Evolutionary conservation across 805 yeast species (phyloP), one percentile per base, ranked within the genome.

Genomic region (Pichia scutulata): DNA sequence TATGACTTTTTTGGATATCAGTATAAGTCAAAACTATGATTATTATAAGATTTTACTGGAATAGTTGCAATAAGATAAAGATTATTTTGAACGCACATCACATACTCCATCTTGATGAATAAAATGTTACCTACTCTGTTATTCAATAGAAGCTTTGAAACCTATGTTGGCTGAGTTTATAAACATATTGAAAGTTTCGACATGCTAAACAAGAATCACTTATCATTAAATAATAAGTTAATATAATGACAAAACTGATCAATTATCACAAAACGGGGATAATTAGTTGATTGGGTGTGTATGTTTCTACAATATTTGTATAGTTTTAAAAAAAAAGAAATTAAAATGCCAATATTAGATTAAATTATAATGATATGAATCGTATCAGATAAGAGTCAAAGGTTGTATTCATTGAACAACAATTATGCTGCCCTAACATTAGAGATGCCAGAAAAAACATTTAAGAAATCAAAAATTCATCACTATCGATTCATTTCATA

Each of bases 401-500:
- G 71, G 77, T 80, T 82, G 81, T 76, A 84, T 76, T 84, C 90
- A 84, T 82, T 76, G 89, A 81, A 76, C 82, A 73, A 40, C 48
- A 75, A 72, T 28, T 28, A 28, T 76, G 81, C 78, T 44, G 58
- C 57, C 73, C 89, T 84, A 84, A 82, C 86, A 84, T 83, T 84
- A 84, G 89, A 84, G 90, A 84, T 84, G 90, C 90, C 90, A 84
- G 90, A 84, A 84, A 83, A 81, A 82, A 55, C 52, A 50, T 50
- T 45, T 30, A 46, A 49, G 40, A 33, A 14, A 47, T 21, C 36
- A 50, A 50, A 50, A 36, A 46, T 50, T 50, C 52, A 50, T 50
- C 52, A 50, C 25, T 39, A 42, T 44, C 37, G 39, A 48, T 41
- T 48, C 50, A 16, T 18, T 6, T n/a, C 47, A 46, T 33, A 22